These are phyloP conservation scores for Pythium aristosporum DNA, from an alignment of 352 stramenopile species.

Conservation along the genomic window DNA sequence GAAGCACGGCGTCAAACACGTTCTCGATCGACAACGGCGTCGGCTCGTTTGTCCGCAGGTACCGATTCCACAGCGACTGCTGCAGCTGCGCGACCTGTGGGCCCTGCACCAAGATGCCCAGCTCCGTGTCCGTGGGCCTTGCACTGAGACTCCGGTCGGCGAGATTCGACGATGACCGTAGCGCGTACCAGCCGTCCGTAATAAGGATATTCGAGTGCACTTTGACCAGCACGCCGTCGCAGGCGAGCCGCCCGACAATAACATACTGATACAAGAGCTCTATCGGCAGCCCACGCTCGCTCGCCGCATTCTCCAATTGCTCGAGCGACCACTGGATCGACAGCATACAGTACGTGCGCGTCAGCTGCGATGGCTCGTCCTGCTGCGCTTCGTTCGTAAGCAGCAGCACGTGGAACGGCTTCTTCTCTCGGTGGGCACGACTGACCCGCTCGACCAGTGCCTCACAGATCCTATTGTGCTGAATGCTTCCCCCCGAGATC, in stretches of 20 bases:
- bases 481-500: slow-evolving; percentile 63
- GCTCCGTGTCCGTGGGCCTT: slow-evolving; percentile 66
- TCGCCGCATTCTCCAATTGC: slow-evolving; percentile 54
- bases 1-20: slow-evolving; percentile 7
- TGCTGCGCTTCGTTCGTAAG: slow-evolving; percentile 77
- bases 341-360: slow-evolving; percentile 73
- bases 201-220: slow-evolving; percentile 84
- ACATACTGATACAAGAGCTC: slow-evolving; percentile 45
- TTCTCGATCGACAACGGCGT: slow-evolving; percentile 19
- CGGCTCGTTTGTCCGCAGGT: slow-evolving; percentile 36
- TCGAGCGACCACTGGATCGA: slow-evolving; percentile 80
- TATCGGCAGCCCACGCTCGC: slow-evolving; percentile 40
- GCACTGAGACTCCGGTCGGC: slow-evolving; percentile 73
- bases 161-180: slow-evolving; percentile 75
- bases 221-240: slow-evolving; percentile 56
- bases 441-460: slow-evolving; percentile 56
- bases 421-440: slow-evolving; percentile 30
- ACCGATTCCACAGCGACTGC: slow-evolving; percentile 71
- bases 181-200: slow-evolving; percentile 61
- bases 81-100: slow-evolving; percentile 45
- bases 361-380: slow-evolving; percentile 72
- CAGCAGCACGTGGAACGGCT: slow-evolving; percentile 59
- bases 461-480: slow-evolving; percentile 75
- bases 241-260: slow-evolving; percentile 47
- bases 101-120: slow-evolving; percentile 59